Base-by-base conservation (phyloP, 352 stramenopile species). In the Globisporangium radiosum region DNA sequence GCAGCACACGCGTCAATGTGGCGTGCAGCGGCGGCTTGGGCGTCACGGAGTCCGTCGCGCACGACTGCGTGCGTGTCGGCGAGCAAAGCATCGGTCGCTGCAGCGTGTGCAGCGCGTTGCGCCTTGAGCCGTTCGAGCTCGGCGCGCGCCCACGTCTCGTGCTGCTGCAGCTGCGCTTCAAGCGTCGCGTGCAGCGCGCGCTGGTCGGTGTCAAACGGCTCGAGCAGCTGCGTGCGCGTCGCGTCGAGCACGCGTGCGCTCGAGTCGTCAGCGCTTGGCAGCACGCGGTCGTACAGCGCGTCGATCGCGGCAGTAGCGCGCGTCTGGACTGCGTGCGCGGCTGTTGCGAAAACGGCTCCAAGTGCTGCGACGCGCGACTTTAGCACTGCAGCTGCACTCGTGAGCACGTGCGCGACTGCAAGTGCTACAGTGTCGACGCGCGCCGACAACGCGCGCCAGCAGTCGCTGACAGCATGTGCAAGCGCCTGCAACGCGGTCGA, bases 51-150 rank as follows among this genome's bases (percentile, higher is more conserved):
- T 7, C 66, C 70, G 54, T 78, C 56, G 15, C 82, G 55, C 57
- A 79, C 71, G 49, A 69, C 54, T 36, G 52, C 17, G 14, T 62
- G 70, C 6, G 75, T 85, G 15, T 86, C 70, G 0, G 62, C 59
- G 39, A 90, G 54, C 44, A 87, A 71, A 33, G 69, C 70, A 19
- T 85, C 63, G 0, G 64, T 74, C 2, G 62, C 55, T 14, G 58
- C 60, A 38, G 64, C 52, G 37, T 81, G 73, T 13, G 65, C 60
- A 7, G 65, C 64, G 2, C 81, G 75, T 52, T 68, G 71, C 39
- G 67, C 58, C 52, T 85, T 77, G 56, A 85, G 77, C 3, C 68
- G 69, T 39, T 84, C 64, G 5, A 87, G 64, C 45, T 87, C 66
- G 5, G 69, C 66, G 17, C 84, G 15, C 6, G 66, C 70, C 57